phyloP scores from a whole-genome alignment of 208 protist species.

The Acanthamoeba polyphaga region DNA sequence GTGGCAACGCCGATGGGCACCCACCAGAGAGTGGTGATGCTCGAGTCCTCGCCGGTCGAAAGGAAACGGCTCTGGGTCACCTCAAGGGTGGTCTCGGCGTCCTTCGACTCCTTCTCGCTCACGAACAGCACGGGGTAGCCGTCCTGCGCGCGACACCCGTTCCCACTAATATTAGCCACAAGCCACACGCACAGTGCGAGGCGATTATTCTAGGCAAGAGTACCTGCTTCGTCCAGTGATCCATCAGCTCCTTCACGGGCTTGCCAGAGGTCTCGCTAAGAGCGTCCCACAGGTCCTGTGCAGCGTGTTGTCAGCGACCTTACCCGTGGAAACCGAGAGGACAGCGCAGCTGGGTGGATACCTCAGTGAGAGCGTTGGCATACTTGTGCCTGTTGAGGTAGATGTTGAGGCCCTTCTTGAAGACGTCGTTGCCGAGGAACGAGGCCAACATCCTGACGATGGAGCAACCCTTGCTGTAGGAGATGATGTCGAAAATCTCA shows the following conservation, averaged over 20 bases:
- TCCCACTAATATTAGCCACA: not conserved
- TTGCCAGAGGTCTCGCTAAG: slow-evolving; percentile 91
- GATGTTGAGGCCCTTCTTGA: slow-evolving; percentile 92
- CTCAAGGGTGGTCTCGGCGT: not conserved
- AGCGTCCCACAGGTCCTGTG: slow-evolving; percentile 94
- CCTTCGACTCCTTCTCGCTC: slow-evolving; percentile 65
- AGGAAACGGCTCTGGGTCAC: slow-evolving; percentile 51
- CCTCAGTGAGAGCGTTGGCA: slow-evolving; percentile 94
- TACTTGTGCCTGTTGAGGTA: slow-evolving; percentile 96
- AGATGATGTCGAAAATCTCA: slow-evolving; percentile 84
- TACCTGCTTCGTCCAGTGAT: slow-evolving; percentile 95
- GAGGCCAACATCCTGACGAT: slow-evolving; percentile 78
- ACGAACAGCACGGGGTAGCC: slow-evolving; percentile 59
- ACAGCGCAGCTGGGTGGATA: slow-evolving; percentile 92
- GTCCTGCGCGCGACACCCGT: not conserved
- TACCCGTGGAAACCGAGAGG: slow-evolving; percentile 77
- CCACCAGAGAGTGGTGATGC: slow-evolving; percentile 53
- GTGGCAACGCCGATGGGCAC: slow-evolving; percentile 39
- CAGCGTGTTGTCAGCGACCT: slow-evolving; percentile 87
- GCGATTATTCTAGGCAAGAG: slow-evolving; percentile 74
- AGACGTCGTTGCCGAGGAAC: slow-evolving; percentile 92
- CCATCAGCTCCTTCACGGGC: slow-evolving; percentile 93
- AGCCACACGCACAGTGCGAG: not conserved
- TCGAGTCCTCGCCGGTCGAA: slow-evolving; percentile 44
- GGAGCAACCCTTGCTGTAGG: slow-evolving; percentile 83